A percentile compares a stretch with the other conserved stretches of the same genome.
Conservation (phyloP, 2,329 filamentous ascomycete genomes). For the Sarocladiaceae sp. region DNA sequence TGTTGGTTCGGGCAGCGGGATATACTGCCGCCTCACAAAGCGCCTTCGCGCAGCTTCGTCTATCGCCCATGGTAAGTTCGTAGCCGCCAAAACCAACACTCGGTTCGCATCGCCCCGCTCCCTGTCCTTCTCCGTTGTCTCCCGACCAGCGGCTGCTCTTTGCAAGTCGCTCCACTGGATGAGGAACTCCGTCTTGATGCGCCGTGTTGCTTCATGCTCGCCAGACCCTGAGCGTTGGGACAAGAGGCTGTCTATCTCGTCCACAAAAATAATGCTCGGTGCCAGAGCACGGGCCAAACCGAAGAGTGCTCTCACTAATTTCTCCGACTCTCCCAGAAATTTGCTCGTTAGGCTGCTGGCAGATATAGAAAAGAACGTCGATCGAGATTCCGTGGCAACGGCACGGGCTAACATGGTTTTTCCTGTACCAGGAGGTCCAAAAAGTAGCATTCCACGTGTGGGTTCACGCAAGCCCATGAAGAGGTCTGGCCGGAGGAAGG, state of each 20-base stretch:
- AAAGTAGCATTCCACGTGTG: constrained; percentile 89
- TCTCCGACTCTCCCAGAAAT: constrained; percentile 93
- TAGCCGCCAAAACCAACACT: constrained; percentile 89
- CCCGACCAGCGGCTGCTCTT: constrained; percentile 80
- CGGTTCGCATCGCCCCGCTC: constrained; percentile 75
- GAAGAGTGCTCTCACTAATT: constrained; percentile 89
- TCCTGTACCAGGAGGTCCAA: constrained; percentile 94
- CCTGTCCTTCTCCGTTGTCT: constrained; percentile 59
- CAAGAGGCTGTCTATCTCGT: constrained; percentile 92
- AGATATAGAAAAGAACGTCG: constrained; percentile 95
- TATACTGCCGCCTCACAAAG: constrained; percentile 93
- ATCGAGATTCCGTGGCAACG: constrained; percentile 92
- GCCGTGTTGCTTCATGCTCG: constrained; percentile 86
- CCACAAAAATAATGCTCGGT: constrained; percentile 95
- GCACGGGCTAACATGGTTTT: constrained; percentile 95
- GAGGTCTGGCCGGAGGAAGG: constrained; percentile 87
- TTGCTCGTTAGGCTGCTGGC: constrained; percentile 93
- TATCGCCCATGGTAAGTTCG: constrained; percentile 95
- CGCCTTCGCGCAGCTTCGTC: constrained; percentile 87
- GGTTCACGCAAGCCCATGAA: constrained; percentile 95
- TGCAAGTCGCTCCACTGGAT: constrained; percentile 97
- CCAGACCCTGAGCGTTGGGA: constrained; percentile 76
- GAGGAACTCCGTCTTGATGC: constrained; percentile 96
- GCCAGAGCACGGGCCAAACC: constrained; percentile 81
- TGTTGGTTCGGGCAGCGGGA: constrained; percentile 79